Base-by-base conservation (phyloP, 2,329 filamentous ascomycete species). In the Malbranchea zuffiana region DNA sequence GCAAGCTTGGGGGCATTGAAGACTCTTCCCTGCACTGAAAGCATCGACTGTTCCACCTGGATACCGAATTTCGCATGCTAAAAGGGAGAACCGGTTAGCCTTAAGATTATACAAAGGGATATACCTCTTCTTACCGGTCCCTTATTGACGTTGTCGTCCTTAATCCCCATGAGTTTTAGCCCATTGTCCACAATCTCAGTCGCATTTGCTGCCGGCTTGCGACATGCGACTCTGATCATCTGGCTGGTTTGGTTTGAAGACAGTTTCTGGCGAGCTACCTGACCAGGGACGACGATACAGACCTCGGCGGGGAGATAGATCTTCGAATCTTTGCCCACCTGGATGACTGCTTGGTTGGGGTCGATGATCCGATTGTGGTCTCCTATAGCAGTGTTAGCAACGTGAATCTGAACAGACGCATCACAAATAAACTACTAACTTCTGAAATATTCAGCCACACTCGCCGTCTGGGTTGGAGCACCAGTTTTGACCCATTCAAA, bases 161-260 rank as follows among this genome's bases (percentile, higher is more conserved):
- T n/a, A 7, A 38, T 17, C 15, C 42, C 42, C 32, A 44, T 42
- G 3, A 44, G 27, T 3, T 19, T 20, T 17, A 44, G 23, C 5
- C 74, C 80, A 4, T 69, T 65, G 0, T 54, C 67, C 1, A 70
- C 66, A 47, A 90, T 80, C 0, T 77, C 80, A 0, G 66, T 51
- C 0, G 78, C 81, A 45, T 88, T 90, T 4, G 68, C 60, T 1
- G 67, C 67, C 0, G 83, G 82, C 0, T 61, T 60, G 2, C 80
- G 72, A 39, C 80, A 82, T 1, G 84, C 80, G 52, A 84, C 82
- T 1, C 60, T 61, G 30, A 88, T 74, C 82, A 90, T 87, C 0
- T 60, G 50, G 0, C 69, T 66, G 0, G 80, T 82, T 50, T 87
- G 79, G 0, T 66, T 57, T 0, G 68, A 61, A 0, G 55, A 67